Evolutionary conservation across 306 rosid species (phyloP).

Genomic region (Sphenostylis stenocarpa): DNA sequence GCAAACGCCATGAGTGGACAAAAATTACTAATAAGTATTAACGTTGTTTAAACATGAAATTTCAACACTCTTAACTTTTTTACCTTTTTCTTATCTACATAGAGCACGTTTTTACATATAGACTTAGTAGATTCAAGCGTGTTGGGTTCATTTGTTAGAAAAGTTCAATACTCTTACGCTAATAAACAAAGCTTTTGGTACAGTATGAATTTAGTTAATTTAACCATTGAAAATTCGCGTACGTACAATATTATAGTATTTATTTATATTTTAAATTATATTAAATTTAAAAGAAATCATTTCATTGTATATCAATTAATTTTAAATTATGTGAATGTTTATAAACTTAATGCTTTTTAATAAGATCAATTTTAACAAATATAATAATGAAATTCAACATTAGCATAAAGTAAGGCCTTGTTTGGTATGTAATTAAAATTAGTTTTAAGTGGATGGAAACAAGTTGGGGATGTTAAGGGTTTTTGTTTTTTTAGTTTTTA

Average conservation of each 20-base stretch:
- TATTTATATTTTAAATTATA: background rate
- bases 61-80: background rate
- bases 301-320: background rate
- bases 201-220: background rate
- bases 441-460: too few relatives aligned
- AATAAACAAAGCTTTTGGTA: background rate
- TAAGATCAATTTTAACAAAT: background rate
- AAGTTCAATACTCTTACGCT: background rate
- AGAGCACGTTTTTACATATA: background rate
- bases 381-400: background rate
- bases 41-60: too few relatives aligned
- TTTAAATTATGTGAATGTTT: background rate
- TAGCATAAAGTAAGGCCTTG: background rate
- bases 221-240: background rate
- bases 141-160: background rate
- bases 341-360: too few relatives aligned
- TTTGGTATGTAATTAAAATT: too few relatives aligned
- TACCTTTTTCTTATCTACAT: too few relatives aligned
- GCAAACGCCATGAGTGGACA: too few relatives aligned
- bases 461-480: too few relatives aligned
- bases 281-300: background rate
- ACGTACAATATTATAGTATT: background rate
- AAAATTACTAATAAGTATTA: background rate
- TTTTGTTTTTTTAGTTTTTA: too few relatives aligned
- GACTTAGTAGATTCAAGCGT: background rate